A percentile compares a stretch with the other conserved stretches of the same genome.
These are phyloP conservation scores for Taiwanofungus camphoratus DNA, from an alignment of 1,284 basidiomycete species.

Conservation along the genomic window DNA sequence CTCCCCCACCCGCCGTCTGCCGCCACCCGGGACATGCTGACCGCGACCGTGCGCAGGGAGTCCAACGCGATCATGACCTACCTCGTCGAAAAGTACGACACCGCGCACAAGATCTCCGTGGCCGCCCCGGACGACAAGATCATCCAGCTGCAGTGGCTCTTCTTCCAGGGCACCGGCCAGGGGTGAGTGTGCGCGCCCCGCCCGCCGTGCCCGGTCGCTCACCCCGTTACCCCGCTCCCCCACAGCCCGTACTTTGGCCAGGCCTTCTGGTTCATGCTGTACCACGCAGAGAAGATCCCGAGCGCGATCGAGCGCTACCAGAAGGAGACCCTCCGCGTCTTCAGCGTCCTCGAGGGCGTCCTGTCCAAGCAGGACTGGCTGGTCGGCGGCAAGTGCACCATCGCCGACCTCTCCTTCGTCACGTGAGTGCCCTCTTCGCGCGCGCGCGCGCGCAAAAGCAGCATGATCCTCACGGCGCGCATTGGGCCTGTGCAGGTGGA, in stretches of 20 bases:
- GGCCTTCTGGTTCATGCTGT: constrained; percentile 22
- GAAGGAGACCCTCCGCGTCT: constrained; percentile 27
- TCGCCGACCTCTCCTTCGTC: constrained; percentile 19
- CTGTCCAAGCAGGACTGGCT: constrained; percentile 19
- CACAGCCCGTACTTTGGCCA: constrained; percentile 20
- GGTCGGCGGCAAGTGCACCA: constrained; percentile 14
- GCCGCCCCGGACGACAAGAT: constrained; percentile 17
- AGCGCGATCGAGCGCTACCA: constrained; percentile 27
- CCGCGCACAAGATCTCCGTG: constrained; percentile 20
- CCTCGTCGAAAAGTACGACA: constrained; percentile 26
- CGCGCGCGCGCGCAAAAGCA: too few relatives aligned
- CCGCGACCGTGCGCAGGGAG: constrained; percentile 22
- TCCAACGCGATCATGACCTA: constrained; percentile 29
- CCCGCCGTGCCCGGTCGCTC: background rate
- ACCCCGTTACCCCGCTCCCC: background rate
- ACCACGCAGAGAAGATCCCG: constrained; percentile 21
- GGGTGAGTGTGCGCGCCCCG: constrained; percentile 12
- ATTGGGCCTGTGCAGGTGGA: constrained; percentile 5
- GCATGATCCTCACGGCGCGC: too few relatives aligned
- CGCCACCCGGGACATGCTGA: background rate
- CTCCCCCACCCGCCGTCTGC: background rate
- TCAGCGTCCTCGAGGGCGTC: constrained; percentile 27
- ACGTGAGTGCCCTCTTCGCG: constrained; percentile 6
- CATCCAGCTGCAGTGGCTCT: constrained; percentile 23
- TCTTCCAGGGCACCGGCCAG: constrained; percentile 27